Conservation (phyloP, 2,329 filamentous ascomycete species). For the Penicillium psychrosexuale region DNA sequence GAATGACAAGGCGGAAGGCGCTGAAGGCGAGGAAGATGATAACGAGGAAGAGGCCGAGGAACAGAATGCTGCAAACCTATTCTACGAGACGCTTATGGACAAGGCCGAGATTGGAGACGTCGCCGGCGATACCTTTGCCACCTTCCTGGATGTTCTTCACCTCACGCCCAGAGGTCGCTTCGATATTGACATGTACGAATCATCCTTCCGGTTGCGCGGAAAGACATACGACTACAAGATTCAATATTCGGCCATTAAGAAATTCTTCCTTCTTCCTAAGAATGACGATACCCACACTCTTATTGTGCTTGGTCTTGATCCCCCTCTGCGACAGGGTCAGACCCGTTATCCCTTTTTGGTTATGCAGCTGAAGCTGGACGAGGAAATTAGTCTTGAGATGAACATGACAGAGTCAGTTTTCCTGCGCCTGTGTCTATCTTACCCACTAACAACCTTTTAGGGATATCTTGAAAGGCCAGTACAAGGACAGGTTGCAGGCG, state of each 20-base stretch:
- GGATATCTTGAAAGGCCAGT: slow-evolving; percentile 76
- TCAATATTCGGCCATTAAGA: slow-evolving; percentile 95
- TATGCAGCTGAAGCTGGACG: slow-evolving; percentile 98
- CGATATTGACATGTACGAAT: slow-evolving; percentile 99
- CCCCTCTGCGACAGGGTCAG: slow-evolving; percentile 92
- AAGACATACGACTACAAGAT: slow-evolving; percentile 99
- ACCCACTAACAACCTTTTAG: slow-evolving; percentile 25
- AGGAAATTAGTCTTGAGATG: slow-evolving; percentile 92
- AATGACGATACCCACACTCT: slow-evolving; percentile 97
- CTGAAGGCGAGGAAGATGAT: slow-evolving; percentile 60
- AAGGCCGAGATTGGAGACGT: slow-evolving; percentile 99
- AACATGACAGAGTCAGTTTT: slow-evolving; percentile 75
- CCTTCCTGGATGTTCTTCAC: slow-evolving; percentile 93
- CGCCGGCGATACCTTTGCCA: slow-evolving; percentile 96
- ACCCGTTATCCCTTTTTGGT: slow-evolving; percentile 97
- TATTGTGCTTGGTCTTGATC: slow-evolving; percentile 90
- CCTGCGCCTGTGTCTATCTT: not conserved
- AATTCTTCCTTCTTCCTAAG: slow-evolving; percentile 97
- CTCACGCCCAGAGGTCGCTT: slow-evolving; percentile 98
- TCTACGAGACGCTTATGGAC: slow-evolving; percentile 96
- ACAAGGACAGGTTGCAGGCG: slow-evolving; percentile 81
- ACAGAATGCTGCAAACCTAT: slow-evolving; percentile 93
- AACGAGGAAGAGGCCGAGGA: slow-evolving; percentile 73
- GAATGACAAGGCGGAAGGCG: slow-evolving; percentile 65
- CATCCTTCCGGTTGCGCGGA: slow-evolving; percentile 90